A percentile compares a stretch with the other conserved stretches of the same genome.
Evolutionary conservation across 169 alveolate species (phyloP).

Genomic region (Neospora caninum): DNA sequence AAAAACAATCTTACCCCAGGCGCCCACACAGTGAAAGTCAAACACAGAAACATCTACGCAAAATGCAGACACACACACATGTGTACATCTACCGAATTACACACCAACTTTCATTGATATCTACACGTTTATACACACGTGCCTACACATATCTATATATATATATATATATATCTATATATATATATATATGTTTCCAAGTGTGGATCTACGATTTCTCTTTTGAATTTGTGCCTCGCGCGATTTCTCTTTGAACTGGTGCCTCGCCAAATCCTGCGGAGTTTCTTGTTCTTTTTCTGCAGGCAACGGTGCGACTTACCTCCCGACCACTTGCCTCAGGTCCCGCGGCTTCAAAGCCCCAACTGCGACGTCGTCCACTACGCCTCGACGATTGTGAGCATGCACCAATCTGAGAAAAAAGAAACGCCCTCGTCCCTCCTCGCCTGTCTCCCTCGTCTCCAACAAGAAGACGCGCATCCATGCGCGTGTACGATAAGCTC

Average conservation of each 20-base stretch:
- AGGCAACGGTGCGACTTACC: neutral
- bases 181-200: neutral
- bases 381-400: neutral
- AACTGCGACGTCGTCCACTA: neutral
- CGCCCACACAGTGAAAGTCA: too few species aligned
- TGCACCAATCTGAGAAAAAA: slow-evolving; percentile 10
- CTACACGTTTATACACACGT: neutral
- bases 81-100: neutral
- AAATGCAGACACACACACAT: too few species aligned
- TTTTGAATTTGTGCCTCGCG: neutral
- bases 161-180: neutral
- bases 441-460: too few species aligned
- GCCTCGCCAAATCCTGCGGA: neutral
- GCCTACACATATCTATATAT: neutral
- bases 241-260: too few species aligned
- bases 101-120: too few species aligned
- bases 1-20: too few species aligned
- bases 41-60: neutral
- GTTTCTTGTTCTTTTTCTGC: neutral
- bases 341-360: slow-evolving; percentile 52
- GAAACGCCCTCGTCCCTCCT: neutral
- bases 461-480: too few species aligned
- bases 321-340: slow-evolving; percentile 43
- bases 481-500: too few species aligned
- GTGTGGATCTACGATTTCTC: neutral